Percentiles rank a stretch among this genome's conserved stretches.
These are phyloP conservation scores for Boletus subparvulus DNA, from an alignment of 768 basidiomycete genomes.

Conservation along the genomic window DNA sequence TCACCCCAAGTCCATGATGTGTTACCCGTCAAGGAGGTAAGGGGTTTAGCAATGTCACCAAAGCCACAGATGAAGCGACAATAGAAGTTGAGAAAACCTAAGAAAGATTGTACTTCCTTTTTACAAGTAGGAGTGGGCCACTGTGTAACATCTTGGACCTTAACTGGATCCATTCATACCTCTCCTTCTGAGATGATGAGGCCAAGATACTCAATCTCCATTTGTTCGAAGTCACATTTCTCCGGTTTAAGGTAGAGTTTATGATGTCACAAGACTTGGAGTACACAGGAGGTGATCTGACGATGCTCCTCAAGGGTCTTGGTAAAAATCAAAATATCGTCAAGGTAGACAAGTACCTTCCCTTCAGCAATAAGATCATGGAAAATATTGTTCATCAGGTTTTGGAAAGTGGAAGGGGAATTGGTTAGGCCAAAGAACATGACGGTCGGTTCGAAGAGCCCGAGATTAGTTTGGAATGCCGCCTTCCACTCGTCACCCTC, in stretches of 20 bases:
- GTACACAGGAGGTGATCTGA: no score
- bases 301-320: not conserved
- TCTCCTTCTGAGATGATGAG: constrained; percentile 21
- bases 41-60: constrained; percentile 18
- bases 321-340: constrained; percentile 35
- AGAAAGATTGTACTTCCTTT: constrained; percentile 39
- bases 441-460: constrained; percentile 35
- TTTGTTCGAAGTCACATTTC: constrained; percentile 25
- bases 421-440: constrained; percentile 39
- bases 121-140: constrained; percentile 39
- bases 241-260: constrained; percentile 16
- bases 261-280: not conserved
- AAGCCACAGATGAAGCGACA: constrained; percentile 33
- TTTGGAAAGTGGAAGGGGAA: constrained; percentile 10
- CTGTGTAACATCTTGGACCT: constrained; percentile 32
- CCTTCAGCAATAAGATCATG: constrained; percentile 27
- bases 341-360: constrained; percentile 32
- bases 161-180: constrained; percentile 33
- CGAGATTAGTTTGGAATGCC: constrained; percentile 16
- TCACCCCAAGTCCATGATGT: not conserved
- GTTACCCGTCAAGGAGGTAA: no score
- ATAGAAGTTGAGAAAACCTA: constrained; percentile 32
- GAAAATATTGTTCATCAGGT: constrained; percentile 25
- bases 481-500: not conserved
- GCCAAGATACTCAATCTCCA: constrained; percentile 33